A percentile compares a stretch with the other conserved stretches of the same genome.
These are phyloP conservation scores for Mycena vitilis DNA, from an alignment of 768 basidiomycete species.

Conservation along the genomic window DNA sequence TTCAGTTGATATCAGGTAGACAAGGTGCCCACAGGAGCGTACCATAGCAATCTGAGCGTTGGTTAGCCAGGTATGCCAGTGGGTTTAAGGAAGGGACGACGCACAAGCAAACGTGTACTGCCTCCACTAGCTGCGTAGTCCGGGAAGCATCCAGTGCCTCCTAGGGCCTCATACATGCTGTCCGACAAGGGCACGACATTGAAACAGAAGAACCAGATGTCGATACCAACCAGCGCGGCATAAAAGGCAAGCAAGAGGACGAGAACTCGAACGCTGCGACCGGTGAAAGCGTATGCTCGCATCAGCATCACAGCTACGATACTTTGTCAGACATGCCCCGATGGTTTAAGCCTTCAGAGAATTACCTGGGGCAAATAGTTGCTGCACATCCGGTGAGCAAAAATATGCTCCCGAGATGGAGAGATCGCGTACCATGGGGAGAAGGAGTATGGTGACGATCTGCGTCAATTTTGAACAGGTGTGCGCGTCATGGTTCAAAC, in stretches of 20 bases:
- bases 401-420: conserved; percentile 4
- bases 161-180: conserved; percentile 38
- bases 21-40: neutral
- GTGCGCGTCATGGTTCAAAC: conserved; percentile 46
- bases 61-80: neutral
- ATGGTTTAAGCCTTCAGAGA: neutral
- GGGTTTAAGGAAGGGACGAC: neutral
- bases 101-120: conserved; percentile 45
- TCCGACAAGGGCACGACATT: conserved; percentile 40
- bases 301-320: conserved; percentile 55
- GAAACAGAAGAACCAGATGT: conserved; percentile 53
- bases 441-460: conserved; percentile 47
- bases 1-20: conserved; percentile 38
- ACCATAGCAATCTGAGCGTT: conserved; percentile 26
- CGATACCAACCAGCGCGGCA: conserved; percentile 44
- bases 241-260: conserved; percentile 46
- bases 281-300: conserved; percentile 57
- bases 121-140: conserved; percentile 44
- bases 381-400: conserved; percentile 40
- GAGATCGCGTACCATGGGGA: conserved; percentile 46
- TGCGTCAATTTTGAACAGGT: conserved; percentile 45
- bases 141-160: conserved; percentile 53
- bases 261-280: conserved; percentile 46
- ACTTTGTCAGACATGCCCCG: neutral
- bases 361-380: conserved; percentile 55